Evolutionary conservation across 2,329 filamentous ascomycete genomes (phyloP).

Genomic region (Ophiostoma sp.): DNA sequence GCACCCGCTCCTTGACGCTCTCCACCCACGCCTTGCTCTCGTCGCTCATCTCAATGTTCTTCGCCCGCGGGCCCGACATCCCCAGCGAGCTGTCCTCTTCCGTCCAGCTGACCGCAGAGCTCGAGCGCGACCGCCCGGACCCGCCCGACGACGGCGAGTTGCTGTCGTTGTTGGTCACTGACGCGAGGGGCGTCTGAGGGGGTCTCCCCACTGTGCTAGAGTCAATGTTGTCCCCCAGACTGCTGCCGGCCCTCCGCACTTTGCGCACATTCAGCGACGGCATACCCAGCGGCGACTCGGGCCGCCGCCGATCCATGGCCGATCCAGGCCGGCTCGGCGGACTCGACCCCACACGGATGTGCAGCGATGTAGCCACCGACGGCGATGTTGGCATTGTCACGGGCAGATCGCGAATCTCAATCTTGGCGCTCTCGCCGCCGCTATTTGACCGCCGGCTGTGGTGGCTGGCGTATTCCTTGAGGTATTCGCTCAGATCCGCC

Average conservation of each 20-base stretch:
- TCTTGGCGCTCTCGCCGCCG: slow-evolving; percentile 43
- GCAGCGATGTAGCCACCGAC: slow-evolving; percentile 16
- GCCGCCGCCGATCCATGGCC: slow-evolving; percentile 36
- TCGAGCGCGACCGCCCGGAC: slow-evolving; percentile 46
- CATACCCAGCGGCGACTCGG: slow-evolving; percentile 35
- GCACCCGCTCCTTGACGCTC: slow-evolving; percentile 74
- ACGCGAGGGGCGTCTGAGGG: slow-evolving; percentile 42
- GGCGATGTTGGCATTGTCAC: slow-evolving; percentile 31
- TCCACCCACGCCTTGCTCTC: slow-evolving; percentile 77
- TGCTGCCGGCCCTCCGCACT: slow-evolving; percentile 38
- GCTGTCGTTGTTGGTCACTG: slow-evolving; percentile 33
- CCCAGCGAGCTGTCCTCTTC: slow-evolving; percentile 57
- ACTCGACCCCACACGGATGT: slow-evolving; percentile 32
- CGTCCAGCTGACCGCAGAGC: slow-evolving; percentile 52
- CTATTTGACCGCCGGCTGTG: slow-evolving; percentile 66
- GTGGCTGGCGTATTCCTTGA: slow-evolving; percentile 88
- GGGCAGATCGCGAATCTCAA: slow-evolving; percentile 54
- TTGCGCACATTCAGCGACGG: slow-evolving; percentile 53
- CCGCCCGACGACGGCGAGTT: slow-evolving; percentile 43
- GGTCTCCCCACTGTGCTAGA: not conserved
- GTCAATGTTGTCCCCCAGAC: not conserved
- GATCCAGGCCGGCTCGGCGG: slow-evolving; percentile 37
- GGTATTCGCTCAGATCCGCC: slow-evolving; percentile 91
- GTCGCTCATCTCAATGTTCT: slow-evolving; percentile 61
- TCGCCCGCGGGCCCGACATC: slow-evolving; percentile 64